phyloP scores from a whole-genome alignment of 352 stramenopile species.

The Pythium sp. region DNA sequence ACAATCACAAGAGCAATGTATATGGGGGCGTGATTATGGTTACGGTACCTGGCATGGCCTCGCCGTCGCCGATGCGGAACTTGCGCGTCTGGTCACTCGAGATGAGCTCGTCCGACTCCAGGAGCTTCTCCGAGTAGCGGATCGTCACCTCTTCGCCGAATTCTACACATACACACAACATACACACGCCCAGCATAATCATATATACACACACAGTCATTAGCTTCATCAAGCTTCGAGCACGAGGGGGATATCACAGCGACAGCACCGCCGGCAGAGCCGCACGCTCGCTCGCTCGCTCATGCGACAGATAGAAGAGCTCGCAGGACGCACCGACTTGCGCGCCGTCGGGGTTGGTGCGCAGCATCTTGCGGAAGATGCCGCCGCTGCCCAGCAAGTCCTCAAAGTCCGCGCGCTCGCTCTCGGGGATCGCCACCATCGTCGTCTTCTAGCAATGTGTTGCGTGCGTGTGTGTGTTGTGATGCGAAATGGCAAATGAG shows the following conservation, averaged over 20 bases:
- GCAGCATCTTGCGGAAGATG: constrained; percentile 73
- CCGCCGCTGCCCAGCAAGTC: constrained; percentile 77
- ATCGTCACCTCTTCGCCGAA: constrained; percentile 81
- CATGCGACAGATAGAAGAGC: background rate
- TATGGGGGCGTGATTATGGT: too few species aligned
- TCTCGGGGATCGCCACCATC: too few species aligned
- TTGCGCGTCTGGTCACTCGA: constrained; percentile 48
- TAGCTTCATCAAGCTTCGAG: too few species aligned
- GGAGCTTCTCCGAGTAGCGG: constrained; percentile 55
- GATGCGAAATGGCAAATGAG: too few species aligned
- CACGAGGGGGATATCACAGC: too few species aligned
- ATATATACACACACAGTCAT: too few species aligned
- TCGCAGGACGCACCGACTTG: constrained; percentile 40
- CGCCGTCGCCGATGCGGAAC: constrained; percentile 79
- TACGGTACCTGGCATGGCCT: constrained; percentile 66
- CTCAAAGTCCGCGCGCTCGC: constrained; percentile 41
- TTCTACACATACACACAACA: constrained; percentile 28
- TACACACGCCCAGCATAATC: too few species aligned
- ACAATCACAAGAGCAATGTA: too few species aligned
- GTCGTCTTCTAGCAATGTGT: too few species aligned
- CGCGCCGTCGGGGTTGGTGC: constrained; percentile 46
- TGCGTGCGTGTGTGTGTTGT: too few species aligned
- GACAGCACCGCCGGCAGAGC: too few species aligned
- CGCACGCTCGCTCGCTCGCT: too few species aligned
- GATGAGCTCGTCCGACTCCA: constrained; percentile 42